Conservation (phyloP, 768 basidiomycete genomes). For the Suillus lakei region DNA sequence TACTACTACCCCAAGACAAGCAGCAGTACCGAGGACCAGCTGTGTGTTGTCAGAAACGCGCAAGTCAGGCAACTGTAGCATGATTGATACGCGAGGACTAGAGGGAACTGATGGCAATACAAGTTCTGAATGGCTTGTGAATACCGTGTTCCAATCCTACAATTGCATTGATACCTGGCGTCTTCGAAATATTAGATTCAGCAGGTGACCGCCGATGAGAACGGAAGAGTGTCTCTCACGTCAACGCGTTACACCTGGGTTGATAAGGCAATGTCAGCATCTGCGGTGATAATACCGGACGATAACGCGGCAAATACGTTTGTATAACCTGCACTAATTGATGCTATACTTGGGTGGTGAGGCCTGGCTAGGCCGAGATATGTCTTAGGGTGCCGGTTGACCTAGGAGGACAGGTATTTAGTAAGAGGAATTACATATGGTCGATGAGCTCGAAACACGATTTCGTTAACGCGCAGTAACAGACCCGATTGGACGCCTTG, state of each 20-base stretch:
- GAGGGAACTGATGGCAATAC: neutral
- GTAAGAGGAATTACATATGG: too few relatives aligned
- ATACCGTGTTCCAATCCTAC: neutral
- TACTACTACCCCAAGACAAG: neutral
- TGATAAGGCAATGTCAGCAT: neutral
- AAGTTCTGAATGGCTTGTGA: neutral
- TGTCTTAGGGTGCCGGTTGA: too few relatives aligned
- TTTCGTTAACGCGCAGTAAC: too few relatives aligned
- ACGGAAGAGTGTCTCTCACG: neutral
- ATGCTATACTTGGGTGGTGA: too few relatives aligned
- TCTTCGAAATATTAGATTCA: neutral
- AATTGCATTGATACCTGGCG: neutral
- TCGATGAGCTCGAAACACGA: too few relatives aligned
- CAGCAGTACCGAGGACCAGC: neutral
- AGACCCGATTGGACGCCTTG: too few relatives aligned
- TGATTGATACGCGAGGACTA: neutral
- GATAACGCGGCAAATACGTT: too few relatives aligned
- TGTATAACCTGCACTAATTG: too few relatives aligned
- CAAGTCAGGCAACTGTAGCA: neutral
- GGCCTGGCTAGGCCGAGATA: too few relatives aligned
- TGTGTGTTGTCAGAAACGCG: neutral
- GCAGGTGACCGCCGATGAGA: neutral
- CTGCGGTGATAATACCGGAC: neutral
- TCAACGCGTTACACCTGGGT: neutral
- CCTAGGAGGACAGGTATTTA: too few relatives aligned